A percentile compares a stretch with the other conserved stretches of the same genome.
Conservation (phyloP, 495 filamentous ascomycete species). For the Neurospora intermedia region DNA sequence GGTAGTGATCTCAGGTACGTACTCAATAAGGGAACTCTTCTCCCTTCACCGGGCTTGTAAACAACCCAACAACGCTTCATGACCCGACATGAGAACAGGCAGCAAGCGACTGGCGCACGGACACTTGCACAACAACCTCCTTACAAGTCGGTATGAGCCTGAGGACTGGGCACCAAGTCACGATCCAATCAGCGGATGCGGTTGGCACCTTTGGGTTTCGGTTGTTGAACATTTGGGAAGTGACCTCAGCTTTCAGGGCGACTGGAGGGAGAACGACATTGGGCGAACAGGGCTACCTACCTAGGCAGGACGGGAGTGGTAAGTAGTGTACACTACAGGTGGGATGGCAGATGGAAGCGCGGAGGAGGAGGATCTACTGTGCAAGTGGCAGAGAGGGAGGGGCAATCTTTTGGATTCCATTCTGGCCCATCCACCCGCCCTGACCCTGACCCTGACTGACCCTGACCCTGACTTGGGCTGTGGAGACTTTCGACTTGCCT, state of each 20-base stretch:
- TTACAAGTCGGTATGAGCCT: not conserved
- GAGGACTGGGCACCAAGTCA: not conserved
- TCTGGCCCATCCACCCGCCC: not conserved
- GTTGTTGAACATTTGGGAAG: not conserved
- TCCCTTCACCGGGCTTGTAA: not conserved
- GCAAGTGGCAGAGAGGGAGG: not conserved
- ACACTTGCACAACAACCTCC: not conserved
- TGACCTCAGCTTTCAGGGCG: not conserved
- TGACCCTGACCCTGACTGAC: not conserved
- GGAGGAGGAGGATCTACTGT: not conserved
- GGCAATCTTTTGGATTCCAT: not conserved
- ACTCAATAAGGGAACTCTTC: not conserved
- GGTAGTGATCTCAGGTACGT: not conserved
- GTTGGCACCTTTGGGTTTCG: not conserved
- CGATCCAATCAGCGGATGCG: not conserved
- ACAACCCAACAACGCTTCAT: not conserved
- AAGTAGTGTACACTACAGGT: not conserved
- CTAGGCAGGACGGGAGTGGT: not conserved
- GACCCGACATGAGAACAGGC: not conserved
- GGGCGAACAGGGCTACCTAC: not conserved
- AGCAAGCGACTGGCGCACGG: not conserved
- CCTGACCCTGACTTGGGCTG: not conserved
- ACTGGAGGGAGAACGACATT: not conserved
- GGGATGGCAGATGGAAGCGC: not conserved
- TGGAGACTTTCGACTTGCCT: not conserved